These are phyloP conservation scores for Silybum marianum DNA, from an alignment of 129 eudicot species.

Conservation along the genomic window DNA sequence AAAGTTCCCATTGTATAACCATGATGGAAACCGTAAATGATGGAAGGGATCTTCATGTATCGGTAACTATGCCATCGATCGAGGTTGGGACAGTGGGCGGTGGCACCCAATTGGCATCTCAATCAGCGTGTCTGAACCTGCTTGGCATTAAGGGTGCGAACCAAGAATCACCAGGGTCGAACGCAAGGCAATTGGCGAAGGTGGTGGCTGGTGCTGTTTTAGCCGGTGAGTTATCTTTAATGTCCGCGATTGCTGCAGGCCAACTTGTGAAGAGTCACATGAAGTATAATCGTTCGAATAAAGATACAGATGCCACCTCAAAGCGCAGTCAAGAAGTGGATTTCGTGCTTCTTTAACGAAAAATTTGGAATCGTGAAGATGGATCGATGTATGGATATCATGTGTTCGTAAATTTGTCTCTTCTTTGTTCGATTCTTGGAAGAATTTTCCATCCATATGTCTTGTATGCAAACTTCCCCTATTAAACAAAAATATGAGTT, in stretches of 20 bases:
- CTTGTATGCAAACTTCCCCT: too few species aligned
- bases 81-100: conserved; percentile 60
- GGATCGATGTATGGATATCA: too few species aligned
- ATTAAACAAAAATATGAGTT: too few species aligned
- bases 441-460: too few species aligned
- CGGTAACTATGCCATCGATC: conserved; percentile 55
- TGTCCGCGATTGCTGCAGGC: conserved; percentile 55
- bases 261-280: conserved; percentile 65
- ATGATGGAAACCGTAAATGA: conserved; percentile 60
- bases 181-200: conserved; percentile 48
- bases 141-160: conserved; percentile 60
- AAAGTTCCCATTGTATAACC: conserved; percentile 65
- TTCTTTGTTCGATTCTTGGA: too few species aligned
- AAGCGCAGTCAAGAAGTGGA: too few species aligned
- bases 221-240: conserved; percentile 54
- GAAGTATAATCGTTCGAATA: conserved; percentile 57
- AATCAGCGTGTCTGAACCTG: conserved; percentile 52
- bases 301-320: too few species aligned
- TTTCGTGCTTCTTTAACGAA: too few species aligned
- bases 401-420: too few species aligned
- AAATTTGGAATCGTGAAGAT: too few species aligned
- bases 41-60: conserved; percentile 58
- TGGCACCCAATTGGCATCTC: conserved; percentile 61
- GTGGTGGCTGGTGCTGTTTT: conserved; percentile 53
- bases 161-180: conserved; percentile 43